Evolutionary conservation across 768 basidiomycete genomes (phyloP).

Genomic region (Nidularia sp.): DNA sequence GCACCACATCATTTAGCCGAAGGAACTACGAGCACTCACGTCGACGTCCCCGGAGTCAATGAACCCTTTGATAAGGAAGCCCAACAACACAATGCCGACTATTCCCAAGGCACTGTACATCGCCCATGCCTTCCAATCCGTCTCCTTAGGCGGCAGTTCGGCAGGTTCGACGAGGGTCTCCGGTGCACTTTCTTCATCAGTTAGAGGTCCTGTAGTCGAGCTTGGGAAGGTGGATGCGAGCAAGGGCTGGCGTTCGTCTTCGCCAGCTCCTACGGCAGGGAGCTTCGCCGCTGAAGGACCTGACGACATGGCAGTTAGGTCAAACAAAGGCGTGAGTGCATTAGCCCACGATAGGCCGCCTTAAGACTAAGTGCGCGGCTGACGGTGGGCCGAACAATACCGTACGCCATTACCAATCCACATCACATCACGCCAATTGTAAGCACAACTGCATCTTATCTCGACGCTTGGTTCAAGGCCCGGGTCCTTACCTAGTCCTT

Average conservation of each 20-base stretch:
- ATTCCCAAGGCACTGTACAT: conserved; percentile 29
- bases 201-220: not conserved
- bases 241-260: conserved; percentile 18
- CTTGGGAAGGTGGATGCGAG: conserved; percentile 3
- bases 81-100: conserved; percentile 33
- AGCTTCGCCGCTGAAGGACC: not conserved
- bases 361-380: not conserved
- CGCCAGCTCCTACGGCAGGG: not conserved
- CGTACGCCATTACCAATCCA: not conserved
- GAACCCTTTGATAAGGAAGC: conserved; percentile 63
- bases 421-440: conserved; percentile 1
- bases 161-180: not conserved
- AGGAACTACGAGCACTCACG: conserved; percentile 30
- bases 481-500: too few relatives aligned
- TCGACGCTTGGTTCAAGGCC: too few relatives aligned
- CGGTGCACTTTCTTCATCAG: conserved; percentile 4
- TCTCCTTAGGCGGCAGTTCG: conserved; percentile 4
- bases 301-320: not conserved
- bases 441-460: not conserved
- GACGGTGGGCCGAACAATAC: not conserved
- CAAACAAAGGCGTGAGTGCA: not conserved
- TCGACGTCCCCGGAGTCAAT: conserved; percentile 66
- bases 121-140: conserved; percentile 18
- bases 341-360: not conserved
- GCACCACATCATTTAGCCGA: too few relatives aligned